These are phyloP conservation scores for Hamamelis virginiana DNA, from an alignment of 164 flowering plant genomes.

Conservation along the genomic window DNA sequence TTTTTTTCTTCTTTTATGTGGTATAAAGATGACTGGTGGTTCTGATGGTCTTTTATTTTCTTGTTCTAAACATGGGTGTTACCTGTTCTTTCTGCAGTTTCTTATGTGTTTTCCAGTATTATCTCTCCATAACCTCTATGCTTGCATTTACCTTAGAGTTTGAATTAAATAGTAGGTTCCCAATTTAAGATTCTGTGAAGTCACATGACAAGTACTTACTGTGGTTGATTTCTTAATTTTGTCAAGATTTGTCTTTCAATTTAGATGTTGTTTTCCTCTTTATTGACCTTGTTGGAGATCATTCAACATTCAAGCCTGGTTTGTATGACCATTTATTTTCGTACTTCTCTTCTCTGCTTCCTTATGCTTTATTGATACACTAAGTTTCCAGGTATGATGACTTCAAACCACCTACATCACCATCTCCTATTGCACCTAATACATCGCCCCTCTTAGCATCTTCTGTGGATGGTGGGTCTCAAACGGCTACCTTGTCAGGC, in stretches of 20 bases:
- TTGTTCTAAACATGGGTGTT: background rate
- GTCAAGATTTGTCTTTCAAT: too few relatives aligned
- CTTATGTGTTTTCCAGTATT: background rate
- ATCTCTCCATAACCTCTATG: background rate
- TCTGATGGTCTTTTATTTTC: too few relatives aligned
- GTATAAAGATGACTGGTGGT: too few relatives aligned
- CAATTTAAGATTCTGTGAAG: background rate
- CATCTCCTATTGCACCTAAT: slow-evolving; percentile 49
- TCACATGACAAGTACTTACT: too few relatives aligned
- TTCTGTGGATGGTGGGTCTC: slow-evolving; percentile 7
- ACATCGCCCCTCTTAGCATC: slow-evolving; percentile 14
- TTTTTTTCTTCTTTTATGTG: too few relatives aligned
- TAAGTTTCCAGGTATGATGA: slow-evolving; percentile 47
- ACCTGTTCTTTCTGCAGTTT: background rate
- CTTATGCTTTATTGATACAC: background rate
- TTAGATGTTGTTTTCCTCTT: too few relatives aligned
- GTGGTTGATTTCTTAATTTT: background rate
- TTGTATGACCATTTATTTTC: slow-evolving; percentile 1
- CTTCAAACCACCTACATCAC: slow-evolving; percentile 64
- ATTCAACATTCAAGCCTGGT: too few relatives aligned
- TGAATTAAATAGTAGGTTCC: background rate
- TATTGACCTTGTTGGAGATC: too few relatives aligned
- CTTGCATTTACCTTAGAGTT: background rate
- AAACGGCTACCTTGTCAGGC: slow-evolving; percentile 7
- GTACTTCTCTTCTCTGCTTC: background rate